Percentiles rank a stretch among this genome's conserved stretches.
Evolutionary conservation across 2,329 filamentous ascomycete species (phyloP).

Genomic region (Phialophora chinensis): DNA sequence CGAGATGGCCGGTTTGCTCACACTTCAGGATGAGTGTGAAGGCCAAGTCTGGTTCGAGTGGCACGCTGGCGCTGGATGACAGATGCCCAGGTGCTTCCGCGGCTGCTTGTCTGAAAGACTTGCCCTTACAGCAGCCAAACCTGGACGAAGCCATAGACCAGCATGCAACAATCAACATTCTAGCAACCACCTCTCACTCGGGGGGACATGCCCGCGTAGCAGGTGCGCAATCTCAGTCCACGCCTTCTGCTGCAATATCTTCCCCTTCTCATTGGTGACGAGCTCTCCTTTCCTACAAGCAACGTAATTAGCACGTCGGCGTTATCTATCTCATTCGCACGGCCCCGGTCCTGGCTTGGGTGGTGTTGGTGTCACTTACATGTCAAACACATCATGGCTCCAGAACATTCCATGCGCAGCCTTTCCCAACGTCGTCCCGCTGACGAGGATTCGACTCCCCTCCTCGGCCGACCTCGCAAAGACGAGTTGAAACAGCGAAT

Average conservation of each 20-base stretch:
- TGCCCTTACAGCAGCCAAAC: neutral
- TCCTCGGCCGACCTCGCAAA: conserved; percentile 53
- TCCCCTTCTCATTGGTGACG: conserved; percentile 41
- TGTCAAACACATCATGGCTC: conserved; percentile 44
- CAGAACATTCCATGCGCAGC: conserved; percentile 53
- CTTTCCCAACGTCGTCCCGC: conserved; percentile 49
- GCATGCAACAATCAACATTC: neutral
- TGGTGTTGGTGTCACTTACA: conserved; percentile 9
- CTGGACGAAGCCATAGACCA: neutral
- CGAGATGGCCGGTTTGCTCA: neutral
- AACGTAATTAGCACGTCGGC: neutral
- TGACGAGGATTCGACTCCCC: conserved; percentile 53
- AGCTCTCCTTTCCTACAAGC: conserved; percentile 26
- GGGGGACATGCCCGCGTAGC: conserved; percentile 31
- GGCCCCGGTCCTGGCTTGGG: too few relatives aligned
- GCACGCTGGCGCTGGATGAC: neutral
- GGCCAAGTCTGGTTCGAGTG: neutral
- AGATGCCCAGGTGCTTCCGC: neutral
- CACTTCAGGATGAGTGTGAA: neutral
- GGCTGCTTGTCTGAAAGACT: neutral
- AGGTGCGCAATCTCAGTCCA: conserved; percentile 50
- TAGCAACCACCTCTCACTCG: neutral
- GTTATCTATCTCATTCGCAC: neutral
- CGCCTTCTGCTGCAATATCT: conserved; percentile 45
- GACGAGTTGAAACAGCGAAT: conserved; percentile 46